Percentiles rank a stretch among this genome's conserved stretches.
These are phyloP conservation scores for Aspergillus taichungensis DNA, from an alignment of 495 filamentous ascomycete genomes.

Conservation along the genomic window DNA sequence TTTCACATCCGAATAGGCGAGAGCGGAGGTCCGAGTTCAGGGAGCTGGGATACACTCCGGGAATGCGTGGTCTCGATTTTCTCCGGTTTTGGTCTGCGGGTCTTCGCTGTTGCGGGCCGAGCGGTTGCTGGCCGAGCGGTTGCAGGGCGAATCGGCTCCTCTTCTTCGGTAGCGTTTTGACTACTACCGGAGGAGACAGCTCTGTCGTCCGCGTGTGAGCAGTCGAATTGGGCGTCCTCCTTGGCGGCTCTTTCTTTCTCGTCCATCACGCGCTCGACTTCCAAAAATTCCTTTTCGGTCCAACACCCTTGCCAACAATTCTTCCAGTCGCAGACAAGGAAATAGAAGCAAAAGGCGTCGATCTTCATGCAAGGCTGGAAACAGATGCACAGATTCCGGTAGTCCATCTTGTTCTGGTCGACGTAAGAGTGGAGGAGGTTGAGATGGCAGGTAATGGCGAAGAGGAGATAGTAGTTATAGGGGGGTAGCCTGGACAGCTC, in stretches of 20 bases:
- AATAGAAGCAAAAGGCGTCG: conserved; percentile 82
- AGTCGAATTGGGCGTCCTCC: conserved; percentile 11
- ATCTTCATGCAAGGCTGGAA: conserved; percentile 93
- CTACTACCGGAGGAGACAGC: conserved; percentile 58
- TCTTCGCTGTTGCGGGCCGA: conserved; percentile 26
- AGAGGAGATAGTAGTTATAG: conserved; percentile 92
- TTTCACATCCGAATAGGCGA: conserved; percentile 54
- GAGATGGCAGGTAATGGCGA: conserved; percentile 89
- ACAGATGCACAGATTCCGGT: conserved; percentile 84
- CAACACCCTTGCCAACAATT: conserved; percentile 93
- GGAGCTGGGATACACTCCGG: conserved; percentile 38
- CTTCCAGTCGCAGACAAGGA: conserved; percentile 83
- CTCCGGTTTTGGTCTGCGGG: conserved; percentile 27
- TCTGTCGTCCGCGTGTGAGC: conserved; percentile 40
- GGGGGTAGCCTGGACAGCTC: conserved; percentile 84
- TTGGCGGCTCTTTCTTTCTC: conserved; percentile 25
- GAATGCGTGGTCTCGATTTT: conserved; percentile 32
- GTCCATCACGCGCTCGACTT: conserved; percentile 59
- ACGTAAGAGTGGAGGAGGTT: conserved; percentile 77
- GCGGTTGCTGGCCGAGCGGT: conserved; percentile 9
- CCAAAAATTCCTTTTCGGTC: conserved; percentile 73
- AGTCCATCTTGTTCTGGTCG: conserved; percentile 92
- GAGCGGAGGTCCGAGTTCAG: conserved; percentile 65
- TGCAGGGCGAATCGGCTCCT: conserved; percentile 20
- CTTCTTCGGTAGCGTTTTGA: conserved; percentile 30